These are phyloP conservation scores for Raffaelea albimanens DNA, from an alignment of 2,329 filamentous ascomycete species.

Conservation along the genomic window DNA sequence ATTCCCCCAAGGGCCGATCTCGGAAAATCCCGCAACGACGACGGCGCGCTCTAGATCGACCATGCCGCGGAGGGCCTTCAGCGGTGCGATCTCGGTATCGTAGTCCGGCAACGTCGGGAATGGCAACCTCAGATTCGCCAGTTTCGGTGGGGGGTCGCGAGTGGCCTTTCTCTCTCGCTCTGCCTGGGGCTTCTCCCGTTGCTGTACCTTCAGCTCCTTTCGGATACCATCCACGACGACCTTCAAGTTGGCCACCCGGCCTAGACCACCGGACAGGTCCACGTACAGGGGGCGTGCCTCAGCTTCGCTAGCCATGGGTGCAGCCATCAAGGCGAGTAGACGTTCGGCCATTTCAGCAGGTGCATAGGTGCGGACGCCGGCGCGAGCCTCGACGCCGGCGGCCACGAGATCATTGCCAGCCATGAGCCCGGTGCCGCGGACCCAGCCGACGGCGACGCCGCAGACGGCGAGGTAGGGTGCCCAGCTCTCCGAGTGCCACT, in stretches of 20 bases:
- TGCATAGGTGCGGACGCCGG: conserved; percentile 95
- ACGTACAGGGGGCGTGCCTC: conserved; percentile 93
- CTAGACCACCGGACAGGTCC: conserved; percentile 92
- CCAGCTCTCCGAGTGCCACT: conserved; percentile 98
- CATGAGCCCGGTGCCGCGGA: conserved; percentile 84
- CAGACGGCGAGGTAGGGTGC: conserved; percentile 96
- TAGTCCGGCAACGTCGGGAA: conserved; percentile 88
- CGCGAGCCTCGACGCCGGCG: conserved; percentile 91
- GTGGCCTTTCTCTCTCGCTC: conserved; percentile 85
- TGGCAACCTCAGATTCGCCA: conserved; percentile 95
- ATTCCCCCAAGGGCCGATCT: conserved; percentile 97
- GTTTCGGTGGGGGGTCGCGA: conserved; percentile 94
- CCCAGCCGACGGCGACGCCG: conserved; percentile 98
- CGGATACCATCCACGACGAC: too few species aligned
- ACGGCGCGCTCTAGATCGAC: conserved; percentile 97
- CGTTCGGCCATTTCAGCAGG: conserved; percentile 99
- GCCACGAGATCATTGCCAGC: conserved; percentile 64
- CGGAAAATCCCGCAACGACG: conserved; percentile 91
- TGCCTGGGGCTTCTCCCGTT: too few species aligned
- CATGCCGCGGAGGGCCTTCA: conserved; percentile 93
- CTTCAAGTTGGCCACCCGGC: conserved; percentile 96
- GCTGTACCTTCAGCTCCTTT: too few species aligned
- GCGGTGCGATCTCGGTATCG: conserved; percentile 80
- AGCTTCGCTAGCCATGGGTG: conserved; percentile 87
- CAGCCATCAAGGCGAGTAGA: conserved; percentile 89